These are phyloP conservation scores for Cercospora nicotianae DNA, from an alignment of 2,329 filamentous ascomycete species.

Conservation along the genomic window DNA sequence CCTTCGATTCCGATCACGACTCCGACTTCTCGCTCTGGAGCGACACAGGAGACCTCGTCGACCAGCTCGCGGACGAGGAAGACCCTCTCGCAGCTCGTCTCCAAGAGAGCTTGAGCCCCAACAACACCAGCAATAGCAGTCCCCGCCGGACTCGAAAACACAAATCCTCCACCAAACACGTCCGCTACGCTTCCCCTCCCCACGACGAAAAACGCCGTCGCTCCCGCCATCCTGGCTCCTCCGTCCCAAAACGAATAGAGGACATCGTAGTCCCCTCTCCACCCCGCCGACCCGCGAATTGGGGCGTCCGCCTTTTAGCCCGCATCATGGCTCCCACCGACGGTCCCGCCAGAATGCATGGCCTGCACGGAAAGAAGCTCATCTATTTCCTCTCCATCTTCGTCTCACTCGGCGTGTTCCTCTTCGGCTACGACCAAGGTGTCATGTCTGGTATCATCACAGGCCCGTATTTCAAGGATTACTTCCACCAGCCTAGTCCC, in stretches of 20 bases:
- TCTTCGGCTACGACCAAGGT: slow-evolving; percentile 88
- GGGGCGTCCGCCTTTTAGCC: slow-evolving; percentile 70
- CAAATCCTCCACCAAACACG: slow-evolving; percentile 54
- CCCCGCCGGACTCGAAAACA: slow-evolving; percentile 19
- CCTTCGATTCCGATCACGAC: slow-evolving; percentile 27
- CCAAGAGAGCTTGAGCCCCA: slow-evolving; percentile 63
- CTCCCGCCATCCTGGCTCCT: slow-evolving; percentile 19
- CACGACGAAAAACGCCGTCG: slow-evolving; percentile 41
- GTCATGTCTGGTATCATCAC: slow-evolving; percentile 76
- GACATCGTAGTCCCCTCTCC: slow-evolving; percentile 79
- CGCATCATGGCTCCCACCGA: slow-evolving; percentile 81
- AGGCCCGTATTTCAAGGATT: slow-evolving; percentile 82
- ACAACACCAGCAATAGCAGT: slow-evolving; percentile 50
- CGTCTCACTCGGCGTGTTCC: slow-evolving; percentile 69
- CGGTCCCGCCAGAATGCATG: slow-evolving; percentile 70
- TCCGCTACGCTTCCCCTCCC: slow-evolving; percentile 61
- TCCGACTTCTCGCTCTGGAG: slow-evolving; percentile 83
- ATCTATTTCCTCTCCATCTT: slow-evolving; percentile 63
- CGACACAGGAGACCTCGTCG: slow-evolving; percentile 91
- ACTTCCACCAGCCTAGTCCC: slow-evolving; percentile 84
- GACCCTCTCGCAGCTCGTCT: slow-evolving; percentile 76
- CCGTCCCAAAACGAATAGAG: slow-evolving; percentile 61
- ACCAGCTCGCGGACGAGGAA: slow-evolving; percentile 80
- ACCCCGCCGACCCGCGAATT: slow-evolving; percentile 61
- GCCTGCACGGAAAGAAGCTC: slow-evolving; percentile 91